Base-by-base conservation (phyloP, 495 filamentous ascomycete species). In the Daldinia concentrica region DNA sequence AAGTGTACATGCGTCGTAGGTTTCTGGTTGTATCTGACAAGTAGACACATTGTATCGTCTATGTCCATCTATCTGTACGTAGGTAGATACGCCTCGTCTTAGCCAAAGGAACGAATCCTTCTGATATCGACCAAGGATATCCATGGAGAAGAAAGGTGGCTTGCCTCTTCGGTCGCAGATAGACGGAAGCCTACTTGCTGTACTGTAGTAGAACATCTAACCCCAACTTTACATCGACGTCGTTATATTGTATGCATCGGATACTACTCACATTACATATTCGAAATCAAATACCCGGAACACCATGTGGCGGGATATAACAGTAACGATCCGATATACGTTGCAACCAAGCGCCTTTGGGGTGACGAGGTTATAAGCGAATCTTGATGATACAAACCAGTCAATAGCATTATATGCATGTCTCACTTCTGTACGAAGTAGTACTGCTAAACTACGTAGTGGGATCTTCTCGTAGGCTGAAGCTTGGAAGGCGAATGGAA, bases 281-380 rank as follows among this genome's bases (percentile, higher is more conserved):
- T 9, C 32, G 39, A 17, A 45, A 65, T 62, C 2, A 24, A 26
- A 58, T 62, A 62, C 70, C 66, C 48, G 69, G 62, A 69, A 22
- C 6, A 62, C 66, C 71, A 73, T 73, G 71, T 73, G 71, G 71
- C 54, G 26, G 57, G 59, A 62, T 52, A 36, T 54, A 36, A 34
- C 17, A 48, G 34, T 22, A 43, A 48, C 51, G 61, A 71, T 66
- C 34, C 59, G 62, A 72, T 72, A 65, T 45, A 64, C 15, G 52
- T 63, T 26, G 39, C 26, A 59, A 43, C 29, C 57, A 34, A 57
- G 63, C 50, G 41, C 24, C n/a, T 50, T 56, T 48, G 41, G 30
- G 39, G 66, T 24, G 11, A 32, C 29, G 58, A 32, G 64, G 30
- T 32, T 27, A 60, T 59, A 51, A 24, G 19, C 19, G 17, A 48